phyloP scores from a whole-genome alignment of 208 protist species.

The Wallacemonas rigidus region DNA sequence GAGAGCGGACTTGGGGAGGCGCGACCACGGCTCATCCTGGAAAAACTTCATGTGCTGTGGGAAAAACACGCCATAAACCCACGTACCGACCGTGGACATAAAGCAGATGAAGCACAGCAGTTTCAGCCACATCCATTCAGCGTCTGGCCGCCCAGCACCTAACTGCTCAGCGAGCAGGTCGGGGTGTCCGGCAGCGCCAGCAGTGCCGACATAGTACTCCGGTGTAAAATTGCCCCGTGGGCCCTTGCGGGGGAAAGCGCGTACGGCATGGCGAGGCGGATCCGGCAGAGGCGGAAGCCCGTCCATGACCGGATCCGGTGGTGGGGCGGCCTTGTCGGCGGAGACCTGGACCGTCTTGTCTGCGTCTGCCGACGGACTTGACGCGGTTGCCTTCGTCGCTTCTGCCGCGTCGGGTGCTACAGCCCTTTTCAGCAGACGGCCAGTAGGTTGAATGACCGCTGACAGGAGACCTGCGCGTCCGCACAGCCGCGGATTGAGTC shows the following conservation, averaged over 20 bases:
- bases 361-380: neutral
- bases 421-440: neutral
- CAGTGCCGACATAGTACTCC: conserved; percentile 55
- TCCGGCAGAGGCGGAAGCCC: conserved; percentile 19
- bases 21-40: conserved; percentile 89
- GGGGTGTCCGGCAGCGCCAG: conserved; percentile 54
- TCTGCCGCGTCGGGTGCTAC: neutral
- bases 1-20: conserved; percentile 23
- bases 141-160: conserved; percentile 51
- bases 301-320: conserved; percentile 16
- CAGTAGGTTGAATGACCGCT: neutral
- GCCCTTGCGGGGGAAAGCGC: conserved; percentile 51
- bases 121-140: conserved; percentile 87
- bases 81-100: conserved; percentile 67
- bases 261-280: conserved; percentile 10
- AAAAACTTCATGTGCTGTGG: conserved; percentile 80
- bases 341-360: neutral
- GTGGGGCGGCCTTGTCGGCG: neutral
- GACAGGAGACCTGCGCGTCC: neutral
- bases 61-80: conserved; percentile 73
- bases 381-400: neutral
- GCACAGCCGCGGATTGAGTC: conserved; percentile 1
- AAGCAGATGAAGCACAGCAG: conserved; percentile 82
- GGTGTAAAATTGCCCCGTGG: conserved; percentile 42
- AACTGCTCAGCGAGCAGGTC: conserved; percentile 58